Percentiles rank a stretch among this genome's conserved stretches.
Evolutionary conservation across 805 yeast genomes (phyloP).

Genomic region (Metschnikowia continentalis): DNA sequence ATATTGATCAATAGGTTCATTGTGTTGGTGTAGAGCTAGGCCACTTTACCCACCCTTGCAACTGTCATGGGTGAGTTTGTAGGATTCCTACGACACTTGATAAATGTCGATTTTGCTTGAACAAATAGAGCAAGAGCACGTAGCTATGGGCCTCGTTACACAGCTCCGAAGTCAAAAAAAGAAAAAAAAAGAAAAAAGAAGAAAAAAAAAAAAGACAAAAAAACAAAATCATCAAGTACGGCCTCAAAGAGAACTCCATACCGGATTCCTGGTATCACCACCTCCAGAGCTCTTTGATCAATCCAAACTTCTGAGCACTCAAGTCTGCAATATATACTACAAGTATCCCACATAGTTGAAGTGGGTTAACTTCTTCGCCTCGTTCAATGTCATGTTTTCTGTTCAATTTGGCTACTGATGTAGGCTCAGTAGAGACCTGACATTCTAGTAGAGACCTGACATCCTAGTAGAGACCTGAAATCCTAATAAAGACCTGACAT

Average conservation of each 20-base stretch:
- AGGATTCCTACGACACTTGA: slow-evolving; percentile 17
- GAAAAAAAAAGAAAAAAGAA: too few species aligned
- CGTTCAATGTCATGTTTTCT: slow-evolving; percentile 20
- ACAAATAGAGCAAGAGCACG: slow-evolving; percentile 19
- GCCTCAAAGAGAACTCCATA: slow-evolving; percentile 21
- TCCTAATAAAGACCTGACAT: too few species aligned
- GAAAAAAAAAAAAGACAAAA: too few species aligned
- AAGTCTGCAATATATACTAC: slow-evolving; percentile 23
- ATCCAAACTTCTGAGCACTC: slow-evolving; percentile 21
- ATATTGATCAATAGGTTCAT: slow-evolving; percentile 25
- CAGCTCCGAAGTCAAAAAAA: slow-evolving; percentile 25
- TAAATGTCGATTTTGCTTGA: slow-evolving; percentile 12
- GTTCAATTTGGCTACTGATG: slow-evolving; percentile 4
- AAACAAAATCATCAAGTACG: slow-evolving; percentile 24
- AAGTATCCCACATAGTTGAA: slow-evolving; percentile 39
- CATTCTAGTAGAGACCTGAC: too few species aligned
- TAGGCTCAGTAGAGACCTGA: slow-evolving; percentile 9
- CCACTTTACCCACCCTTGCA: slow-evolving; percentile 4
- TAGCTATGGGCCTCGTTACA: slow-evolving; percentile 18
- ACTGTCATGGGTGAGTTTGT: slow-evolving; percentile 12
- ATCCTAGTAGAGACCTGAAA: too few species aligned
- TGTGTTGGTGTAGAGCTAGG: slow-evolving; percentile 16
- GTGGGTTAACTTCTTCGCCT: slow-evolving; percentile 29
- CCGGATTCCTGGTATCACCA: slow-evolving; percentile 25
- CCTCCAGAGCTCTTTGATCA: slow-evolving; percentile 33